A percentile compares a stretch with the other conserved stretches of the same genome.
Conservation (phyloP, 2,329 filamentous ascomycete genomes). For the Lecanoromycetidae sp. region DNA sequence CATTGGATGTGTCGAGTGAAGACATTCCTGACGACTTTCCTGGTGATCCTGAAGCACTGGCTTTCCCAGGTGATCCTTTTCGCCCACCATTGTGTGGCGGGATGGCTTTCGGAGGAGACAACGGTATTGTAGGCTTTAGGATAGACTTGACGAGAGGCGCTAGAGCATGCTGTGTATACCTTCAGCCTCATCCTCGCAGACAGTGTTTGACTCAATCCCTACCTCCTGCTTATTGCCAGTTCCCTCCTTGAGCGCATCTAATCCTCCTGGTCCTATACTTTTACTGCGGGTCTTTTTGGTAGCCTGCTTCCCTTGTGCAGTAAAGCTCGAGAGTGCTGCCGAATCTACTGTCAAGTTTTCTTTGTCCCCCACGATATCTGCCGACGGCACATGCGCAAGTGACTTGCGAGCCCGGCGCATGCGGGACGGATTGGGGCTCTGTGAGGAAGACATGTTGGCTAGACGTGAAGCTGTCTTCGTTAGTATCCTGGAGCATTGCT, state of each 20-base stretch:
- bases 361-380: conserved; percentile 49
- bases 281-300: conserved; percentile 74
- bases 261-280: conserved; percentile 83
- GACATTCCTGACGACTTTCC: conserved; percentile 14
- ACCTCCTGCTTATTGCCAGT: conserved; percentile 72
- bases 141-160: conserved; percentile 46
- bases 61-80: conserved; percentile 10
- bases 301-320: conserved; percentile 28
- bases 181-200: neutral
- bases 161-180: conserved; percentile 5
- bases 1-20: conserved; percentile 20
- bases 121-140: conserved; percentile 62
- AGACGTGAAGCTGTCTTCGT: neutral
- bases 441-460: conserved; percentile 7
- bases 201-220: too few relatives aligned
- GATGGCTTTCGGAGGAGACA: conserved; percentile 54
- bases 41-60: conserved; percentile 18
- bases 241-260: conserved; percentile 66
- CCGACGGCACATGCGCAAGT: conserved; percentile 48
- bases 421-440: conserved; percentile 9
- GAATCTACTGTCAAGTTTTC: conserved; percentile 66
- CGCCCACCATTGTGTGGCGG: conserved; percentile 30
- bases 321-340: conserved; percentile 31
- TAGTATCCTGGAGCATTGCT: neutral
- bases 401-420: conserved; percentile 41